Percentiles rank a stretch among this genome's conserved stretches.
Evolutionary conservation across 257 asterid species (phyloP).

Genomic region (Mentha longifolia): DNA sequence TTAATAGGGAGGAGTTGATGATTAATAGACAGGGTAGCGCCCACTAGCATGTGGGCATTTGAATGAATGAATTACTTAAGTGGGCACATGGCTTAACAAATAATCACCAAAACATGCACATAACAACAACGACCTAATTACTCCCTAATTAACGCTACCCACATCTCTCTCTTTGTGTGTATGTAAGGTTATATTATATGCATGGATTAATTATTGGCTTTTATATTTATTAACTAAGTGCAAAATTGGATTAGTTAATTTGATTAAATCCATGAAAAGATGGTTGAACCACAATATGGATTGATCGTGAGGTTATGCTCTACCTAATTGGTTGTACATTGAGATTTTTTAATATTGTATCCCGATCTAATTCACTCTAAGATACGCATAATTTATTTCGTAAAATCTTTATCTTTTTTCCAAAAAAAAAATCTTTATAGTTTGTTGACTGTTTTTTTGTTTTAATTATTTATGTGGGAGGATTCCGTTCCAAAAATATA

Average conservation of each 20-base stretch:
- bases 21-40: conserved; percentile 39
- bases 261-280: conserved; percentile 33
- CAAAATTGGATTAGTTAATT: conserved; percentile 13
- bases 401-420: neutral
- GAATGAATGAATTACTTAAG: conserved; percentile 35
- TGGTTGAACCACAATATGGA: conserved; percentile 26
- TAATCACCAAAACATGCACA: conserved; percentile 55
- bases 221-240: conserved; percentile 8
- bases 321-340: conserved; percentile 31
- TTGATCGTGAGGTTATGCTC: conserved; percentile 37
- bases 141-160: conserved; percentile 36
- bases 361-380: neutral
- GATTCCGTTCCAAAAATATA: too few species aligned
- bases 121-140: conserved; percentile 37
- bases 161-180: conserved; percentile 1
- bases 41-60: conserved; percentile 53
- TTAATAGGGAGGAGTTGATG: conserved; percentile 11
- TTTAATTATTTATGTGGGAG: too few species aligned
- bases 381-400: neutral
- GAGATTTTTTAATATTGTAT: too few species aligned
- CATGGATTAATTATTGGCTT: conserved; percentile 9
- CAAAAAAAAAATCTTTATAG: too few species aligned
- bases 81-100: conserved; percentile 54
- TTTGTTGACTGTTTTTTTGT: too few species aligned
- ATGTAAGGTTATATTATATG: conserved; percentile 13